phyloP scores from a whole-genome alignment of 2,329 filamentous ascomycete genomes.

The Aspergillus tamarii region DNA sequence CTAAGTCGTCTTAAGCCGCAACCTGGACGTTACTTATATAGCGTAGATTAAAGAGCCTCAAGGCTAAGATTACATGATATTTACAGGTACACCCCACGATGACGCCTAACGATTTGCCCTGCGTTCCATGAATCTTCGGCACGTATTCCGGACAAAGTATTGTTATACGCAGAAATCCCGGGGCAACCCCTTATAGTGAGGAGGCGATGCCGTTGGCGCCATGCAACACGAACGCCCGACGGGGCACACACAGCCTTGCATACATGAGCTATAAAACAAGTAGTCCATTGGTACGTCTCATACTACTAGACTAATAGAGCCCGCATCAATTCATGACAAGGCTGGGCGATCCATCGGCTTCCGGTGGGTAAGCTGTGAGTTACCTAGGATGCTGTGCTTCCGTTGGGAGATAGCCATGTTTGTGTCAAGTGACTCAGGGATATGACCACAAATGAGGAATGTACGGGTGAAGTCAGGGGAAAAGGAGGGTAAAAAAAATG shows the following conservation, averaged over 20 bases:
- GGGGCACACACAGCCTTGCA: constrained; percentile 4
- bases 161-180: background rate
- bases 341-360: constrained; percentile 3
- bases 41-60: background rate
- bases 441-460: background rate
- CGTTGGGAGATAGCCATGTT: background rate
- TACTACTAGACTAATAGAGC: background rate
- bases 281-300: background rate
- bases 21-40: background rate
- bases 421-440: background rate
- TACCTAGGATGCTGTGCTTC: background rate
- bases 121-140: background rate
- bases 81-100: background rate
- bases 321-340: background rate
- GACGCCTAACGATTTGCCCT: background rate
- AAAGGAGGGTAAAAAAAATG: background rate
- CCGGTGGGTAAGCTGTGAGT: background rate
- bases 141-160: constrained; percentile 1
- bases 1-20: background rate
- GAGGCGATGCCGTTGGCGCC: background rate
- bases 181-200: background rate
- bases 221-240: constrained; percentile 3
- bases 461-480: background rate
- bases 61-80: background rate
- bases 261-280: background rate